Evolutionary conservation across 1,139 yeast genomes (phyloP), one percentile per base, ranked within the genome.

Genomic region (Ashbya aceris): DNA sequence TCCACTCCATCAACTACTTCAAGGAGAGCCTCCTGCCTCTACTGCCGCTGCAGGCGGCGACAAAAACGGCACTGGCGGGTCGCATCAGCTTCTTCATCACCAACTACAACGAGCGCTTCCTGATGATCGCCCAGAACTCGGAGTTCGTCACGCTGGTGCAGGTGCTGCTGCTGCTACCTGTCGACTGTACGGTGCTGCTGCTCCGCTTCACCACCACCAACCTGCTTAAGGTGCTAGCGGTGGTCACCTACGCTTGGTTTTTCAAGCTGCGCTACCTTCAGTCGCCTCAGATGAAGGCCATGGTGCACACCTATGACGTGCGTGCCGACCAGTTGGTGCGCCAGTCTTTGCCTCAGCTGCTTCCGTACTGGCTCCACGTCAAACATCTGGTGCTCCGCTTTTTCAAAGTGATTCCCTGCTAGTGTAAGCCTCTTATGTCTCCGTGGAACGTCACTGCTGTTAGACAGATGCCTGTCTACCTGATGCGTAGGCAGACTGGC

Each of bases 1-100:
- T 78, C 65, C 83, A 78, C 60, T 62, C 71, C 20, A 59, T 76
- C 47, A 67, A 69, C 31, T 78, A 77, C 59, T 69, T 74, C 43
- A 66, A 62, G 43, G 55, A 58, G 17, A 56, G 57, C 38, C 38
- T 68, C 27, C 47, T 68, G 39, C 64, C 64, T 30, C 50, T 51
- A 38, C 30, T 62, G 29, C 66, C 69, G 1, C 45, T 56, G 14
- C 41, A 47, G 17, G 47, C 48, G 13, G 37, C 48, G 23, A 20
- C 50, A 32, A 53, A 54, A 41, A 47, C 41, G 26, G 34, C 48
- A 9, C 38, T 54, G 27, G 49, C 49, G 34, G 42, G 45, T 28
- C 45, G 43, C 28, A 48, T 56, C 27, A 43, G 50, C 1, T 36
- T 36, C 12, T 57, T 57, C 46, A 57, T 56, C 38, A 40, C 47